Conservation (phyloP, 345 rosid species). For the Balakata baccata region DNA sequence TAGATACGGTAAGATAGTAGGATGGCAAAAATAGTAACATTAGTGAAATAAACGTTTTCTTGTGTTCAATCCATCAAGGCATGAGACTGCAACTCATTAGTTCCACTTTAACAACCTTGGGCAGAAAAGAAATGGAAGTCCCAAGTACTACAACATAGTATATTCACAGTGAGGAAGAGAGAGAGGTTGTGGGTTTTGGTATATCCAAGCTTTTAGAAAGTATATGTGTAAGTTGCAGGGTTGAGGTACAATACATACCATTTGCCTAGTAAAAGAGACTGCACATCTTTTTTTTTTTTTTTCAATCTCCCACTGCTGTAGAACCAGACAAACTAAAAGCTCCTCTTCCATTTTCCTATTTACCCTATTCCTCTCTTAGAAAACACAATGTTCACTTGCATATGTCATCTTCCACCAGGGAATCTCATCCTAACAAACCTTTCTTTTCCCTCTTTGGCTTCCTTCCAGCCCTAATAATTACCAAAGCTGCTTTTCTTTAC, state of each 20-base stretch:
- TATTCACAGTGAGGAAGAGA: slow-evolving; percentile 20
- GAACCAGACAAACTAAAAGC: slow-evolving; percentile 55
- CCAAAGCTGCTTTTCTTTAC: slow-evolving; percentile 27
- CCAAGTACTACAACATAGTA: slow-evolving; percentile 13
- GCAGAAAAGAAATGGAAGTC: slow-evolving; percentile 4
- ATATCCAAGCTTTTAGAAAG: slow-evolving; percentile 64
- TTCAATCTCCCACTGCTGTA: slow-evolving; percentile 26
- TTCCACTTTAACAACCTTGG: not conserved
- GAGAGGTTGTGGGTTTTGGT: slow-evolving; percentile 7
- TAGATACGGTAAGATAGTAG: not conserved
- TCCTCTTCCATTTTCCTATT: slow-evolving; percentile 31
- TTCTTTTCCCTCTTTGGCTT: slow-evolving; percentile 35
- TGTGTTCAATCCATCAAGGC: too few species aligned
- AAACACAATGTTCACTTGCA: slow-evolving; percentile 22
- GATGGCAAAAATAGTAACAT: not conserved
- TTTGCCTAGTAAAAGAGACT: slow-evolving; percentile 46
- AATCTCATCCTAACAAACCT: slow-evolving; percentile 47
- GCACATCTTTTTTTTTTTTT: slow-evolving; percentile 31
- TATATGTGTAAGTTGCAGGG: slow-evolving; percentile 35
- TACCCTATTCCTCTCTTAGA: not conserved
- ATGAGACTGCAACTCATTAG: not conserved
- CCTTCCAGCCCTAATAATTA: slow-evolving; percentile 37
- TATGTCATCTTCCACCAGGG: slow-evolving; percentile 48
- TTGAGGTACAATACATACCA: slow-evolving; percentile 49
- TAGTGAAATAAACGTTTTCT: too few species aligned